Percentiles rank a stretch among this genome's conserved stretches.
Conservation (phyloP, 148 eudicot species). For the Rhododendron williamsianum region DNA sequence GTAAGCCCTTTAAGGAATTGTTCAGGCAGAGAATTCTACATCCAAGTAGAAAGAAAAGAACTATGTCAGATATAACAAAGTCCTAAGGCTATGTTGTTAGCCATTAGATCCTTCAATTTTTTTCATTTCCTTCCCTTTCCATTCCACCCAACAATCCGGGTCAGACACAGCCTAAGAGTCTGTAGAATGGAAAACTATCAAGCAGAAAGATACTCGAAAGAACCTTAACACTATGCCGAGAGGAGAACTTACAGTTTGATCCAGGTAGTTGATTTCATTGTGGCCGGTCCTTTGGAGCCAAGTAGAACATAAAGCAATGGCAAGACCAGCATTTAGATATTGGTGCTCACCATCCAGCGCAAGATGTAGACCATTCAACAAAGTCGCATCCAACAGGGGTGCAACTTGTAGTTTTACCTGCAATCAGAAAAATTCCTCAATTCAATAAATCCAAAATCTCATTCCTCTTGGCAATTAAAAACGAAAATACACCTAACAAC, state of each 20-base stretch:
- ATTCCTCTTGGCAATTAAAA: not conserved
- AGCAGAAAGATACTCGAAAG: not conserved
- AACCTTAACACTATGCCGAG: not conserved
- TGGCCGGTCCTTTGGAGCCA: conserved; percentile 87
- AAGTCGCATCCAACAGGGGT: conserved; percentile 47
- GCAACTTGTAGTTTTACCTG: conserved; percentile 79
- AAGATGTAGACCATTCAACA: conserved; percentile 58
- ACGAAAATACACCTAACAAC: not conserved
- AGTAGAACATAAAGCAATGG: conserved; percentile 76
- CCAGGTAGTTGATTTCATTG: conserved; percentile 39
- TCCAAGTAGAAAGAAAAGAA: conserved; percentile 20
- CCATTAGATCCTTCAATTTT: not conserved
- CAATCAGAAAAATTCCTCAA: conserved; percentile 14
- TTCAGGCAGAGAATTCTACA: conserved; percentile 71
- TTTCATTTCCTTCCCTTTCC: not conserved
- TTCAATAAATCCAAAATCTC: not conserved
- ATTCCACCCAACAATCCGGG: not conserved
- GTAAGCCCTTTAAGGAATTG: conserved; percentile 79
- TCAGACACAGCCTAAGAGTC: not conserved
- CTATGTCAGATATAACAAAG: not conserved
- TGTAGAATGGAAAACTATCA: not conserved
- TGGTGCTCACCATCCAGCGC: conserved; percentile 94
- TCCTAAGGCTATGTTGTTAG: not conserved
- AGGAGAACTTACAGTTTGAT: conserved; percentile 43
- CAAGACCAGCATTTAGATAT: conserved; percentile 87